phyloP scores from a whole-genome alignment of 106 monocot species.

The Chionographis japonica region DNA sequence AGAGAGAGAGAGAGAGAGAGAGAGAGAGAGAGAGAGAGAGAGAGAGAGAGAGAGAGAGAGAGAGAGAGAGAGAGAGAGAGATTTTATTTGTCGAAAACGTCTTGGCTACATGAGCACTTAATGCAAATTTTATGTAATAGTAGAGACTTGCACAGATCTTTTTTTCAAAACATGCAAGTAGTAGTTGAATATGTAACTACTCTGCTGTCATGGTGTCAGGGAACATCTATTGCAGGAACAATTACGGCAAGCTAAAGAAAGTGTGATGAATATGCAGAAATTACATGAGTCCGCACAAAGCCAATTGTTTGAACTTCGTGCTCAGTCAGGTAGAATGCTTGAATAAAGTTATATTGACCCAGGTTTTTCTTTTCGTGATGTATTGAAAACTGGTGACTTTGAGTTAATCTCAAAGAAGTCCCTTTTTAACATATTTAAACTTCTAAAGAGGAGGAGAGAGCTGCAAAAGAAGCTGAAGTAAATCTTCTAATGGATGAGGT shows the following conservation, averaged over 20 bases:
- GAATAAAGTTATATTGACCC: background rate
- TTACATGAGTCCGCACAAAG: slow-evolving; percentile 91
- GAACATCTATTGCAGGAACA: slow-evolving; percentile 87
- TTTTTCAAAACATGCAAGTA: too few relatives aligned
- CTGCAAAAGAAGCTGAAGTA: slow-evolving; percentile 89
- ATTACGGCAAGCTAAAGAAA: slow-evolving; percentile 87
- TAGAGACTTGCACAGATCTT: background rate
- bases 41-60: too few relatives aligned
- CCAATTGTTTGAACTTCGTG: slow-evolving; percentile 88
- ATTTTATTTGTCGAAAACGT: background rate
- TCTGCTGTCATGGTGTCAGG: slow-evolving; percentile 32
- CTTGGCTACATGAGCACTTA: background rate
- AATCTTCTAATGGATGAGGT: slow-evolving; percentile 97
- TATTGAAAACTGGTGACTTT: background rate
- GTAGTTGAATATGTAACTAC: slow-evolving; percentile 4
- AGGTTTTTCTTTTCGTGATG: background rate
- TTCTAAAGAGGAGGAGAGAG: slow-evolving; percentile 72
- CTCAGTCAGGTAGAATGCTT: slow-evolving; percentile 67
- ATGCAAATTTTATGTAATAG: too few relatives aligned
- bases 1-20: too few relatives aligned
- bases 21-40: background rate
- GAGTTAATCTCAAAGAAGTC: background rate
- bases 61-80: background rate
- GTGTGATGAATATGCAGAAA: slow-evolving; percentile 92
- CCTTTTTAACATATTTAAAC: slow-evolving; percentile 6